Conservation (phyloP, 208 protist species). For the Leishmania arabica region DNA sequence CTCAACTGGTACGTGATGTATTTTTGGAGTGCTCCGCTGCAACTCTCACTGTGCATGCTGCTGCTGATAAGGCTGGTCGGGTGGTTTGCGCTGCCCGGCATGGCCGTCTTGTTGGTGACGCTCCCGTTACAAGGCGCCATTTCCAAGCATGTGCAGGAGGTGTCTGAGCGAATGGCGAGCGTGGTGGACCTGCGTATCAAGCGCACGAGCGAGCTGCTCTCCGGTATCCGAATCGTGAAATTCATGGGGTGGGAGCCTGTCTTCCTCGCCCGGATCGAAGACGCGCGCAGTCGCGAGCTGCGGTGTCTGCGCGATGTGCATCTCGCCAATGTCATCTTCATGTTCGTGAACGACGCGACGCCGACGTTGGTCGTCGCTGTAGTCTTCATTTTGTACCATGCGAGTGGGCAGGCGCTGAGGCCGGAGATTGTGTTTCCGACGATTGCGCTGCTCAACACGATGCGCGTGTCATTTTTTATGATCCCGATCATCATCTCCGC, state of each 20-base stretch:
- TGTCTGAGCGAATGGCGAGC: conserved; percentile 34
- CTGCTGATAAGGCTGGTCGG: conserved; percentile 58
- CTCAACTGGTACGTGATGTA: conserved; percentile 76
- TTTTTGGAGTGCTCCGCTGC: conserved; percentile 65
- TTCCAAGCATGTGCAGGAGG: conserved; percentile 36
- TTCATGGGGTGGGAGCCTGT: conserved; percentile 87
- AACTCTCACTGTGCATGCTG: conserved; percentile 58
- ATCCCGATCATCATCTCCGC: conserved; percentile 76
- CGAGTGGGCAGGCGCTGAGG: conserved; percentile 59
- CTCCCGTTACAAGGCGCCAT: conserved; percentile 66
- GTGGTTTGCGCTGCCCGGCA: conserved; percentile 54
- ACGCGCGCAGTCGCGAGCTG: conserved; percentile 59
- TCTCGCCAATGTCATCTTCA: conserved; percentile 35
- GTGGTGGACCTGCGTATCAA: conserved; percentile 85
- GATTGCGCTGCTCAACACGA: conserved; percentile 88
- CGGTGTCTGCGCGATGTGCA: conserved; percentile 39
- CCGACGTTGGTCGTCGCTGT: conserved; percentile 63
- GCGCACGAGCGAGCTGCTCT: conserved; percentile 86
- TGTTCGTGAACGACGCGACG: conserved; percentile 63
- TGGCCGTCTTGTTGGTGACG: conserved; percentile 57
- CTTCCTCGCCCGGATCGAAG: conserved; percentile 51
- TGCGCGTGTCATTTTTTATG: conserved; percentile 91
- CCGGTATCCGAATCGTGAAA: conserved; percentile 92
- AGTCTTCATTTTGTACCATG: conserved; percentile 61
- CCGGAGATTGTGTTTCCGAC: conserved; percentile 88